Base-by-base conservation (phyloP, 1,284 basidiomycete species). In the Apiotrichum gamsii region DNA sequence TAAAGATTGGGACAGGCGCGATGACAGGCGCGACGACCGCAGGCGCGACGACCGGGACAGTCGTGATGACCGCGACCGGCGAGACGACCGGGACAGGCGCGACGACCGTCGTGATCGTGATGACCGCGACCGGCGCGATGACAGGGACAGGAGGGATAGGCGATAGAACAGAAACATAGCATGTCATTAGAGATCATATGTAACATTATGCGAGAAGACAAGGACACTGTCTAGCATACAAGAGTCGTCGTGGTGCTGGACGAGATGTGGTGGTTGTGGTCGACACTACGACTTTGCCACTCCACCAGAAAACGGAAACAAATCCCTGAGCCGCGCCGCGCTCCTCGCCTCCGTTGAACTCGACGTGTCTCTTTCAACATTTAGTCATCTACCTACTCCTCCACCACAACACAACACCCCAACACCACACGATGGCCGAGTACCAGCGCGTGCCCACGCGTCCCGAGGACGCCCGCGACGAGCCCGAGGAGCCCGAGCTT, bases 391-490 rank as follows among this genome's bases (percentile, higher is more conserved):
- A n/a, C n/a, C n/a, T n/a, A n/a, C n/a, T n/a, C n/a, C n/a, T n/a
- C n/a, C n/a, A 28, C 8, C 25, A 28, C 25, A 28, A 28, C 32
- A 18, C 25, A 28, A 28, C 25, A 28, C 25, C 25, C 25, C 25
- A 28, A 28, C 25, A 6, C 11, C 25, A 6, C 25, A 28, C 25
- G 11, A 28, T 28, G 19, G 18, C 45, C n/a, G 5, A 21, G 19
- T 56, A 56, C 42, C 48, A 56, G 47, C 49, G 49, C 18, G 31
- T 56, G 14, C 47, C 54, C 15, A 49, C 49, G n/a, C 42, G 39
- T 29, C 30, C 43, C 18, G 19, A n/a, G 18, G 39, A 32, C 31
- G 49, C 43, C 16, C 18, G 24, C 44, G 36, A 43, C 25, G 30
- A 39, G 11, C 46, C 48, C 29, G 44, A 38, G 13, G 33, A 39